Evolutionary conservation across 495 filamentous ascomycete species (phyloP).

Genomic region (Xylaria bambusicola): DNA sequence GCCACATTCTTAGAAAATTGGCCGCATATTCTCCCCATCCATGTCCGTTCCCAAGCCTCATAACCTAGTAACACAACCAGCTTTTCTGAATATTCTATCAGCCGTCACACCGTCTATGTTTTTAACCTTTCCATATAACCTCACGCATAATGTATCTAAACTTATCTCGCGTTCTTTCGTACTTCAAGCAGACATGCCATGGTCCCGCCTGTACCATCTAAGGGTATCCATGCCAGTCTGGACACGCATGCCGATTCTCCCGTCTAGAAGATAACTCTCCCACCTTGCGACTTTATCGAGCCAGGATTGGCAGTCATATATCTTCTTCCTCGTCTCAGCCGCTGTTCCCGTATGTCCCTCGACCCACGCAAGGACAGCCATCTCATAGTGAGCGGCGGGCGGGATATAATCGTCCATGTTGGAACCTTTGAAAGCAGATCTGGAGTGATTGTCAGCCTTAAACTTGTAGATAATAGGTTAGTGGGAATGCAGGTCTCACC

Average conservation of each 20-base stretch:
- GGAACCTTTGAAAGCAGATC: slow-evolving; percentile 67
- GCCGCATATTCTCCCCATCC: too few relatives aligned
- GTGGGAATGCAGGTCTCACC: slow-evolving; percentile 33
- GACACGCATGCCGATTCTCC: slow-evolving; percentile 80
- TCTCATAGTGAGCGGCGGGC: slow-evolving; percentile 85
- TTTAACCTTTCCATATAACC: background rate
- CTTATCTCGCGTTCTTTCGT: background rate
- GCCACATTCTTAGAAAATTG: too few relatives aligned
- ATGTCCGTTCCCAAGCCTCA: background rate
- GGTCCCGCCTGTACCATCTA: slow-evolving; percentile 60
- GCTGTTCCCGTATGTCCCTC: slow-evolving; percentile 37
- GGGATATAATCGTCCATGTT: slow-evolving; percentile 79
- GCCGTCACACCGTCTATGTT: background rate
- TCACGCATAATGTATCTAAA: background rate
- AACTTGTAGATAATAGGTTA: background rate
- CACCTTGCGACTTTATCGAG: slow-evolving; percentile 78
- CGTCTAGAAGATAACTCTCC: slow-evolving; percentile 86
- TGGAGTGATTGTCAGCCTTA: slow-evolving; percentile 29
- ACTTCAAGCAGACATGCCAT: slow-evolving; percentile 39
- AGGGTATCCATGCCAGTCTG: slow-evolving; percentile 78
- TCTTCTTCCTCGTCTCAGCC: slow-evolving; percentile 28
- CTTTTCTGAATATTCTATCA: background rate
- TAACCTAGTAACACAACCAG: background rate
- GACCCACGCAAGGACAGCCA: slow-evolving; percentile 80
- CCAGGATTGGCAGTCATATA: slow-evolving; percentile 69